These are phyloP conservation scores for Argentina anserina DNA, from an alignment of 306 rosid species.

Conservation along the genomic window DNA sequence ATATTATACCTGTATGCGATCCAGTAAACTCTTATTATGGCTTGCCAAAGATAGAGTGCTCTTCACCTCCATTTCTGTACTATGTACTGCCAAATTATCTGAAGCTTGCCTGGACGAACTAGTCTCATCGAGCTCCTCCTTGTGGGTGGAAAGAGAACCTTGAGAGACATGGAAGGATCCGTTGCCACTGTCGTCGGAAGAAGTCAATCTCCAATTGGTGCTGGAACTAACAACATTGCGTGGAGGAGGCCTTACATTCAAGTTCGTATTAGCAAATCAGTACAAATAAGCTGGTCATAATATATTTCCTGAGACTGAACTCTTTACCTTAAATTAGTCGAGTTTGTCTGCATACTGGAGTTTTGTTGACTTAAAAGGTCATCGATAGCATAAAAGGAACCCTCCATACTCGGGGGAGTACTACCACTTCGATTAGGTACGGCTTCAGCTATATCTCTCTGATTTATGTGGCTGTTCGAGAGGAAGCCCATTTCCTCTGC, in stretches of 20 bases:
- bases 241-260: constrained; percentile 65
- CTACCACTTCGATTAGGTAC: constrained; percentile 61
- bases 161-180: constrained; percentile 43
- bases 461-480: constrained; percentile 26
- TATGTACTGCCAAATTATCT: constrained; percentile 36
- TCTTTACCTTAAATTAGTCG: constrained; percentile 28
- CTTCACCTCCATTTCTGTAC: constrained; percentile 24
- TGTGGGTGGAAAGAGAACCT: constrained; percentile 58
- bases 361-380: constrained; percentile 41
- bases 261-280: constrained; percentile 53
- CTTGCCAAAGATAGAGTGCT: constrained; percentile 26
- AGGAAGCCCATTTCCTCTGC: constrained; percentile 41
- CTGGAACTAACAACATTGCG: constrained; percentile 48
- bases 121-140: constrained; percentile 71
- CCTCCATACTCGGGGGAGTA: constrained; percentile 73
- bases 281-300: constrained; percentile 49
- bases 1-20: constrained; percentile 53
- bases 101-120: constrained; percentile 40
- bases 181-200: constrained; percentile 49
- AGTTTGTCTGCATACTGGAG: constrained; percentile 27
- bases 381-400: constrained; percentile 47
- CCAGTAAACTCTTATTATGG: constrained; percentile 52
- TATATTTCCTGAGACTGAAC: constrained; percentile 43
- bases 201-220: constrained; percentile 36
- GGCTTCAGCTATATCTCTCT: constrained; percentile 19